These are phyloP conservation scores for Metschnikowia peoriensis DNA, from an alignment of 805 yeast species.

Conservation along the genomic window DNA sequence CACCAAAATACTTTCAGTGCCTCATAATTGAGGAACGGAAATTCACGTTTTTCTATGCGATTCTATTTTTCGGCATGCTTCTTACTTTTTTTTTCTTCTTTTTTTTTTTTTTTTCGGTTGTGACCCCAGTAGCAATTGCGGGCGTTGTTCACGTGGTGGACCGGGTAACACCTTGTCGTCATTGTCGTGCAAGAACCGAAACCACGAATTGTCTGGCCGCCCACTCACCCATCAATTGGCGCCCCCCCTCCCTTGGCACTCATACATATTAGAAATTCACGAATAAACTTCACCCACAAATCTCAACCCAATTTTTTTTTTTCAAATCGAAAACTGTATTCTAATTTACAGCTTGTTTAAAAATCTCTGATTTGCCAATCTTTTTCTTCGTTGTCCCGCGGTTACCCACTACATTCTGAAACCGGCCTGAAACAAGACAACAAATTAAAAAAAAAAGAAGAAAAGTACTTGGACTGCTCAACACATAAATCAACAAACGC, in stretches of 20 bases:
- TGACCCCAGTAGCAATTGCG: background rate
- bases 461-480: background rate
- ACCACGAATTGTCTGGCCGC: constrained; percentile 2
- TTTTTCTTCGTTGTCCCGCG: background rate
- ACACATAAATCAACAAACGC: background rate
- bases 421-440: constrained; percentile 2
- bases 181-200: constrained; percentile 1
- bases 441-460: background rate
- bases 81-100: background rate
- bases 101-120: background rate
- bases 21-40: too few relatives aligned
- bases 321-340: background rate
- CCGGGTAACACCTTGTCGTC: constrained; percentile 5
- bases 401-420: background rate
- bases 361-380: background rate
- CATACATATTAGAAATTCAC: background rate
- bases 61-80: background rate
- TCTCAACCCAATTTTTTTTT: background rate
- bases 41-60: too few relatives aligned
- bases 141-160: background rate
- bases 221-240: background rate
- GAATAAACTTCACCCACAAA: background rate
- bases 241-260: background rate
- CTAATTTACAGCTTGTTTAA: background rate
- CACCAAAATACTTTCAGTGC: too few relatives aligned